phyloP scores from a whole-genome alignment of 2,329 filamentous ascomycete genomes.

The Microcyclosporella mali region DNA sequence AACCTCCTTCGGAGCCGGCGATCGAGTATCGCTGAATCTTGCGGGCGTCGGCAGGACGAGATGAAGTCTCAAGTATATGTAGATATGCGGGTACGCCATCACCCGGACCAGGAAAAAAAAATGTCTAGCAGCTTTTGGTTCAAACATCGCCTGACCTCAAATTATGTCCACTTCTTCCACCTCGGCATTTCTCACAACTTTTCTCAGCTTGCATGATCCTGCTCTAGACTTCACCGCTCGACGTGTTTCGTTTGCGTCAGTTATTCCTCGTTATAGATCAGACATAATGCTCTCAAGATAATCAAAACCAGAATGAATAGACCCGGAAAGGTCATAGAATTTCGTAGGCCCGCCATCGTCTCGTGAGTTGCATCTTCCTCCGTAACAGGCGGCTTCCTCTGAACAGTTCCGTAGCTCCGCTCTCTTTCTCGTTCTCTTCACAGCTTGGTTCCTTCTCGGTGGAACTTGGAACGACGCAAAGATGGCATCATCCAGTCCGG shows the following conservation, averaged over 20 bases:
- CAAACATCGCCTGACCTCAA: no score
- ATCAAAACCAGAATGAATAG: conserved; percentile 1
- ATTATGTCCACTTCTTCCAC: no score
- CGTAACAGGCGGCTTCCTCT: no score
- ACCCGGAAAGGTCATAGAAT: neutral
- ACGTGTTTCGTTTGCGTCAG: no score
- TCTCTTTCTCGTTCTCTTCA: neutral
- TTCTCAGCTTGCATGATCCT: neutral
- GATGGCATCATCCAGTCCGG: neutral
- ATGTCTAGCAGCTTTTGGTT: no score
- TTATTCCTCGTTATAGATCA: no score
- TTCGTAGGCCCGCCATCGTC: neutral
- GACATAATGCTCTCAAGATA: no score
- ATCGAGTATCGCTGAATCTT: conserved; percentile 1
- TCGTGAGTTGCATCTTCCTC: neutral
- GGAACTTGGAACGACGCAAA: neutral
- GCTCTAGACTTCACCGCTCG: neutral
- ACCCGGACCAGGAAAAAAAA: no score
- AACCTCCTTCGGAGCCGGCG: neutral
- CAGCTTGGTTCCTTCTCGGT: conserved; percentile 1
- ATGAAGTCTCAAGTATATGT: neutral
- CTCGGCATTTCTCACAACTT: neutral
- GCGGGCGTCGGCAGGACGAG: no score
- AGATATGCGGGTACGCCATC: no score
- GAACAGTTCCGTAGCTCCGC: no score